A percentile compares a stretch with the other conserved stretches of the same genome.
These are phyloP conservation scores for Myochromella boudieri DNA, from an alignment of 768 basidiomycete genomes.

Conservation along the genomic window DNA sequence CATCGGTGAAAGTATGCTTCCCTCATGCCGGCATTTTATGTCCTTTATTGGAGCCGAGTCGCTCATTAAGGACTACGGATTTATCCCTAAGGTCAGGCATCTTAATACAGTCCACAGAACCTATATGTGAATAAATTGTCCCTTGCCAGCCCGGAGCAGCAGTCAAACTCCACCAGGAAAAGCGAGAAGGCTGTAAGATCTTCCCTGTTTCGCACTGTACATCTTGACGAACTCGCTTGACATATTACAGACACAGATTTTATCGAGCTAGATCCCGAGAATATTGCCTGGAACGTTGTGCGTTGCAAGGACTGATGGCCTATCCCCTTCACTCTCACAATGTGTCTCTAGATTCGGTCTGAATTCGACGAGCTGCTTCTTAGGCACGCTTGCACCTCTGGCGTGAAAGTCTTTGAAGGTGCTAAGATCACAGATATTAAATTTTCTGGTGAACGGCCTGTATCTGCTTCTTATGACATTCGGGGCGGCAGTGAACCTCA, in stretches of 20 bases:
- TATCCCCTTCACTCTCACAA: no score
- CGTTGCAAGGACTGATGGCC: conserved; percentile 45
- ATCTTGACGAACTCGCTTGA: no score
- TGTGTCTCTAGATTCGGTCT: conserved; percentile 49
- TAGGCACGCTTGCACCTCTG: conserved; percentile 47
- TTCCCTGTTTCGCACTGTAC: no score
- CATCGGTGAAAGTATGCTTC: conserved; percentile 35
- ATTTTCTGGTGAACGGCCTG: conserved; percentile 31
- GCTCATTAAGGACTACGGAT: conserved; percentile 29
- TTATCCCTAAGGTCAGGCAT: conserved; percentile 25
- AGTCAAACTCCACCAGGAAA: conserved; percentile 56
- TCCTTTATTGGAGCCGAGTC: conserved; percentile 31
- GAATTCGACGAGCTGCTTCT: conserved; percentile 61
- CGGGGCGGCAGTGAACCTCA: conserved; percentile 26
- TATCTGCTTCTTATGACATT: conserved; percentile 2
- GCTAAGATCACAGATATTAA: conserved; percentile 43
- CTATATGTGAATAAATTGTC: conserved; percentile 16
- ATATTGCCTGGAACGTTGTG: conserved; percentile 64
- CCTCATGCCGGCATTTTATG: conserved; percentile 31
- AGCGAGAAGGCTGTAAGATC: conserved; percentile 55
- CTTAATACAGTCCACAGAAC: not conserved
- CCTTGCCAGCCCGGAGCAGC: conserved; percentile 52
- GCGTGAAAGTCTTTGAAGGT: conserved; percentile 49
- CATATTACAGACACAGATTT: conserved; percentile 54
- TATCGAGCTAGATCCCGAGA: conserved; percentile 44